phyloP scores from a whole-genome alignment of 257 asterid genomes.

The Solanum corneliomulleri region DNA sequence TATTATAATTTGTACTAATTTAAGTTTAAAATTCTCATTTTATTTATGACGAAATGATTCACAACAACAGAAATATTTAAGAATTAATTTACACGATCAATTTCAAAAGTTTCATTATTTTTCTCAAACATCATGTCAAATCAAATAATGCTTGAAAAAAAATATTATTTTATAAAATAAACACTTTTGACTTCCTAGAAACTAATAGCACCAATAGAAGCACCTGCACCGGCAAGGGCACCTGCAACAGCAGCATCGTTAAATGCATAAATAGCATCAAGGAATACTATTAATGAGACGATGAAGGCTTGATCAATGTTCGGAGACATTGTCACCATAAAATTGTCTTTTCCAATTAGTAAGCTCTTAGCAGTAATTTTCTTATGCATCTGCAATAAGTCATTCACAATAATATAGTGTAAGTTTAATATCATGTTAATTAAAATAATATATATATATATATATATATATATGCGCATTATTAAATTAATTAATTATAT shows the following conservation, averaged over 20 bases:
- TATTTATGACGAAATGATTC: no score
- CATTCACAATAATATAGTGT: not conserved
- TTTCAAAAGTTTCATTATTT: no score
- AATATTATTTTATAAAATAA: not conserved
- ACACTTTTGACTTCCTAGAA: not conserved
- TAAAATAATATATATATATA: no score
- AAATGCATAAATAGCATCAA: constrained; percentile 3
- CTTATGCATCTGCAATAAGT: not conserved
- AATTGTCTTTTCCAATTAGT: not conserved
- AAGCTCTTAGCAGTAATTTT: not conserved
- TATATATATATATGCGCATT: not conserved
- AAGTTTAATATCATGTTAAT: not conserved
- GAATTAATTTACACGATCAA: no score
- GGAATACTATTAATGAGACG: constrained; percentile 11
- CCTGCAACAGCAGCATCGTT: not conserved
- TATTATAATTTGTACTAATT: no score
- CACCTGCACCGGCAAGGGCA: not conserved
- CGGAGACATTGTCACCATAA: constrained; percentile 12
- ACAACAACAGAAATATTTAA: no score
- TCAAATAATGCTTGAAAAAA: not conserved
- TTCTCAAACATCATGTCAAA: no score
- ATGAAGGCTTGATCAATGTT: constrained; percentile 26
- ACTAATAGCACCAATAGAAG: not conserved
- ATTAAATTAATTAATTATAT: no score
- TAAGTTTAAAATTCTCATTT: no score